Evolutionary conservation across 2,329 filamentous ascomycete genomes (phyloP).

Genomic region (Hirsutella rhossiliensis): DNA sequence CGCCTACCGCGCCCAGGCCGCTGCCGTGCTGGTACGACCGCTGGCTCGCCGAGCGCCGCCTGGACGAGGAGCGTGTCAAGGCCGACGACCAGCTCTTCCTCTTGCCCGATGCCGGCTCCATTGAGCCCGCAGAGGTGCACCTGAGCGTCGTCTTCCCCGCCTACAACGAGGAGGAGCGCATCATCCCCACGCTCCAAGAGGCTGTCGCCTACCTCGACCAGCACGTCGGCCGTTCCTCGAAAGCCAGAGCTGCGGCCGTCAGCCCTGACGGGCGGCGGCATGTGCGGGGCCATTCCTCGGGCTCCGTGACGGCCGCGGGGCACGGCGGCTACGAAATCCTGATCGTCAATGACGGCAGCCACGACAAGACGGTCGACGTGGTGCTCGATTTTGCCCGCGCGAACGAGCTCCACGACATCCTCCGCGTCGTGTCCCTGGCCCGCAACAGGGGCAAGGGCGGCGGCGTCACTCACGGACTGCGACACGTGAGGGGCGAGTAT

Average conservation of each 20-base stretch:
- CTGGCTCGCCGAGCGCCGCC: slow-evolving; percentile 50
- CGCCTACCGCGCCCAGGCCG: slow-evolving; percentile 23
- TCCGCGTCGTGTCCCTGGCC: slow-evolving; percentile 68
- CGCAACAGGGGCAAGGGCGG: slow-evolving; percentile 90
- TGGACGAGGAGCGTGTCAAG: slow-evolving; percentile 25
- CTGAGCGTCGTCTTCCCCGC: slow-evolving; percentile 90
- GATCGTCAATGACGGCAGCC: slow-evolving; percentile 81
- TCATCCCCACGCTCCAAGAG: slow-evolving; percentile 79
- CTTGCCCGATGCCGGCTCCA: slow-evolving; percentile 38
- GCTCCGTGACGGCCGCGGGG: slow-evolving; percentile 1
- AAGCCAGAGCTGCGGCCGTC: slow-evolving; percentile 10
- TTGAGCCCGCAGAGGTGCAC: slow-evolving; percentile 68
- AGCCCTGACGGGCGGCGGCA: slow-evolving; percentile 20
- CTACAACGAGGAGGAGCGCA: slow-evolving; percentile 82
- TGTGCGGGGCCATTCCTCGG: slow-evolving; percentile 10
- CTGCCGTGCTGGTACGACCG: slow-evolving; percentile 84
- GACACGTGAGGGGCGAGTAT: slow-evolving; percentile 81
- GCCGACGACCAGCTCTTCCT: slow-evolving; percentile 24
- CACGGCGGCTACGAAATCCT: slow-evolving; percentile 77
- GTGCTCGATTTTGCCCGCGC: slow-evolving; percentile 69
- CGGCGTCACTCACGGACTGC: slow-evolving; percentile 86
- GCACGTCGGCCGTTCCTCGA: slow-evolving; percentile 48
- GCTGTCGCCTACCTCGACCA: slow-evolving; percentile 76
- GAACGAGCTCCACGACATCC: slow-evolving; percentile 61
- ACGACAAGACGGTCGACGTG: slow-evolving; percentile 67